Percentiles rank a stretch among this genome's conserved stretches.
phyloP scores from a whole-genome alignment of 169 alveolate species.

The Ichthyophthirius multifiliis region DNA sequence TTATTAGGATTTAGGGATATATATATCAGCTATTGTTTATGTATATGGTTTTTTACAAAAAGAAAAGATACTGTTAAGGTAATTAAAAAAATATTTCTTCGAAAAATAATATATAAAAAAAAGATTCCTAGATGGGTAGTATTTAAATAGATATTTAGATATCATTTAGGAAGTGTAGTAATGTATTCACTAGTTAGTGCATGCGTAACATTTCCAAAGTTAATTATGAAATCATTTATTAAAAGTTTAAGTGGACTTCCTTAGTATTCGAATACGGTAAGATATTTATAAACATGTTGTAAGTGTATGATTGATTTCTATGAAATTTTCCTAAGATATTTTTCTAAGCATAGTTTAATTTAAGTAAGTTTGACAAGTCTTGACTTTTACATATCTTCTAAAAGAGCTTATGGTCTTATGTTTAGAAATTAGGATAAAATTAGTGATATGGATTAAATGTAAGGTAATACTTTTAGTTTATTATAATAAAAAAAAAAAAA shows the following conservation, averaged over 20 bases:
- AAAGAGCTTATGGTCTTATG: constrained; percentile 21
- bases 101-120: not conserved
- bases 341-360: constrained; percentile 27
- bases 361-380: constrained; percentile 28
- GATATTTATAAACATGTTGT: constrained; percentile 29
- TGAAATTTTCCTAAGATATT: constrained; percentile 28
- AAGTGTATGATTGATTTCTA: constrained; percentile 22
- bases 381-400: constrained; percentile 20
- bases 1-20: constrained; percentile 19
- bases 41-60: constrained; percentile 39
- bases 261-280: constrained; percentile 10
- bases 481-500: too few species aligned
- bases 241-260: constrained; percentile 19
- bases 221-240: constrained; percentile 12
- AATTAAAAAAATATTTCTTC: not conserved
- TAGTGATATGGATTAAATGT: constrained; percentile 17
- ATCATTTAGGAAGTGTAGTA: constrained; percentile 32
- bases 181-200: constrained; percentile 5
- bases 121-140: constrained; percentile 5
- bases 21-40: constrained; percentile 21
- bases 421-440: constrained; percentile 35
- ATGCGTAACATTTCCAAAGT: constrained; percentile 12
- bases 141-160: constrained; percentile 18
- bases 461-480: not conserved
- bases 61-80: constrained; percentile 27